phyloP scores from a whole-genome alignment of 2,329 filamentous ascomycete species.

The Xylaria sp. region DNA sequence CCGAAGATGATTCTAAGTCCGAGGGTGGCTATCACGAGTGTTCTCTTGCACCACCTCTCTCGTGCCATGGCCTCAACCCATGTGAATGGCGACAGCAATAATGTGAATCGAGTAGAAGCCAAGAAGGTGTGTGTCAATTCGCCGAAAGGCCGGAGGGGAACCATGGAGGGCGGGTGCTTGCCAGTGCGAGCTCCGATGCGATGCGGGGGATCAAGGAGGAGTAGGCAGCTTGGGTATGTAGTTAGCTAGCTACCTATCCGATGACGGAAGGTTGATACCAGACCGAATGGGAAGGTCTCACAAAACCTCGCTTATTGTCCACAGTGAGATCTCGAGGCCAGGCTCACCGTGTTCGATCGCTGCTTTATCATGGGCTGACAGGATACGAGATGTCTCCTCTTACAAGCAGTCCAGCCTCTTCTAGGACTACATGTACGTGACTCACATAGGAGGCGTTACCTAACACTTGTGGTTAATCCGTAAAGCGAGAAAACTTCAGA shows the following conservation, averaged over 20 bases:
- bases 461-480: too few relatives aligned
- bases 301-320: slow-evolving; percentile 5
- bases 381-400: not conserved
- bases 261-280: slow-evolving; percentile 11
- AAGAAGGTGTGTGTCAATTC: not conserved
- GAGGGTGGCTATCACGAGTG: not conserved
- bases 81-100: not conserved
- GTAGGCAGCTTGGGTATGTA: too few relatives aligned
- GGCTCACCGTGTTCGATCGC: slow-evolving; percentile 1
- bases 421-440: not conserved
- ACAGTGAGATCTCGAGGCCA: slow-evolving; percentile 1
- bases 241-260: slow-evolving; percentile 6
- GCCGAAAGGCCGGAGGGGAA: slow-evolving; percentile 1
- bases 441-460: not conserved
- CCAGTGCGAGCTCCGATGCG: too few relatives aligned
- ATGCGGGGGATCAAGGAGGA: not conserved
- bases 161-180: not conserved
- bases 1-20: not conserved
- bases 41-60: not conserved
- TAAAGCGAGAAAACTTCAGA: too few relatives aligned
- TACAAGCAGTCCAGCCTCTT: not conserved
- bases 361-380: not conserved
- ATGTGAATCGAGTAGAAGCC: not conserved
- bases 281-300: slow-evolving; percentile 23
- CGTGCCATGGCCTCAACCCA: not conserved